Conservation (phyloP, 2,329 filamentous ascomycete genomes). For the Diaporthe citrichinensis region DNA sequence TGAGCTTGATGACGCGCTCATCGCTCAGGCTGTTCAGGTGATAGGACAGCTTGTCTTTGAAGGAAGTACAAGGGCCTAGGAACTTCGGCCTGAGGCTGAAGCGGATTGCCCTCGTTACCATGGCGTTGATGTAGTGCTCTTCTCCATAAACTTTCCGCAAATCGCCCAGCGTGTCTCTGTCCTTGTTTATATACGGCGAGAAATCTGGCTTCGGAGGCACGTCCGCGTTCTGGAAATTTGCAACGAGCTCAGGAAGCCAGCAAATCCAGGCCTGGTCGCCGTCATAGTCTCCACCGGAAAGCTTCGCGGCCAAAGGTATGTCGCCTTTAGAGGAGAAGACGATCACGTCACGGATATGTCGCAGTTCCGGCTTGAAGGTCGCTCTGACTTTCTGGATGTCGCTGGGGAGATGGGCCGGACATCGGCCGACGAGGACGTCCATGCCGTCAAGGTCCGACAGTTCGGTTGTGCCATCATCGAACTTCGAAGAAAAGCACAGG, state of each 20-base stretch:
- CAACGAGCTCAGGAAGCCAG: conserved; percentile 77
- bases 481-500: conserved; percentile 75
- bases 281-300: conserved; percentile 87
- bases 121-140: conserved; percentile 55
- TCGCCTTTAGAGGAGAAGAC: conserved; percentile 79
- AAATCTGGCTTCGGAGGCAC: conserved; percentile 53
- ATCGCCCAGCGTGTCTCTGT: conserved; percentile 61
- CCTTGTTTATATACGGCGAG: conserved; percentile 63
- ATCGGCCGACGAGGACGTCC: conserved; percentile 78
- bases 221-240: conserved; percentile 74
- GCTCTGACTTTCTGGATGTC: conserved; percentile 80
- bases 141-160: conserved; percentile 49
- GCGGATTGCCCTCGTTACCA: conserved; percentile 66
- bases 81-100: conserved; percentile 71
- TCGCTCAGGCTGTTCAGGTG: conserved; percentile 65
- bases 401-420: conserved; percentile 77
- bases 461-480: conserved; percentile 68
- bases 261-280: conserved; percentile 84
- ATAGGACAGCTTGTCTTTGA: conserved; percentile 76
- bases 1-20: conserved; percentile 61
- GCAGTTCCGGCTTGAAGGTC: conserved; percentile 71
- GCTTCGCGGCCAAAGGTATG: conserved; percentile 74
- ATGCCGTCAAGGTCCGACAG: conserved; percentile 68
- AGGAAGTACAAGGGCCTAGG: conserved; percentile 75
- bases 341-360: conserved; percentile 81